A percentile compares a stretch with the other conserved stretches of the same genome.
These are phyloP conservation scores for Parsonsia alboflavescens DNA, from an alignment of 257 asterid genomes.

Conservation along the genomic window DNA sequence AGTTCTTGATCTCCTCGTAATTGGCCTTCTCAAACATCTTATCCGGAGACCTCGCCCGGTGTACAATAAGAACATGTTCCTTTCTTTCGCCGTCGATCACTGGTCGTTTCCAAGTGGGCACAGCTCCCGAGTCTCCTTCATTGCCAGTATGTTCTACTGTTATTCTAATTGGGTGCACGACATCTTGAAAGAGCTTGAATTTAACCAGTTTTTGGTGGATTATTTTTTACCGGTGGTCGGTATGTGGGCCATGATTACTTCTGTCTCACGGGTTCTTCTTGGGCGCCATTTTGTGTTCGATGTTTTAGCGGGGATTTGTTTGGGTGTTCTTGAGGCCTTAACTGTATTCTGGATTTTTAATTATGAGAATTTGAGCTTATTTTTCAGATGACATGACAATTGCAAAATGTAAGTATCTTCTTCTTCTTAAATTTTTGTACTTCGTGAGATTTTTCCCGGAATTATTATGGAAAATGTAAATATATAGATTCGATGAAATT, in stretches of 20 bases:
- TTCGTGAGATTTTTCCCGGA: not conserved
- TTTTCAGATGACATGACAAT: conserved; percentile 34
- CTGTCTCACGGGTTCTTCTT: conserved; percentile 66
- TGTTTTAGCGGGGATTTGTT: conserved; percentile 55
- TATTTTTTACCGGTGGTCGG: conserved; percentile 35
- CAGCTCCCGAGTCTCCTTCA: conserved; percentile 61
- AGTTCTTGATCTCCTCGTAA: conserved; percentile 54
- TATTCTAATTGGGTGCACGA: conserved; percentile 22
- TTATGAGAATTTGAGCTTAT: conserved; percentile 36
- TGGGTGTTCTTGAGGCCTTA: conserved; percentile 67
- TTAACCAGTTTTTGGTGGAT: conserved; percentile 26
- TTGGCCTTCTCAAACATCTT: conserved; percentile 60
- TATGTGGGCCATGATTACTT: conserved; percentile 57
- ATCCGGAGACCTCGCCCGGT: conserved; percentile 81
- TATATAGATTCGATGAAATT: not conserved
- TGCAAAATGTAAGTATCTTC: conserved; percentile 32
- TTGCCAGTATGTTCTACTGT: conserved; percentile 49
- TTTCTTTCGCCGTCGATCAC: conserved; percentile 83
- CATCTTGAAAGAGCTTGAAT: conserved; percentile 14
- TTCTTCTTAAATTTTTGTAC: not conserved
- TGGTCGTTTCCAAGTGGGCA: conserved; percentile 99
- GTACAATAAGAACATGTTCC: conserved; percentile 76
- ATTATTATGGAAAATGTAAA: not conserved
- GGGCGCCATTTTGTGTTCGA: conserved; percentile 82
- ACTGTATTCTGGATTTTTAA: conserved; percentile 48